These are phyloP conservation scores for Leishmania amazonensis DNA, from an alignment of 208 protist genomes.

Conservation along the genomic window DNA sequence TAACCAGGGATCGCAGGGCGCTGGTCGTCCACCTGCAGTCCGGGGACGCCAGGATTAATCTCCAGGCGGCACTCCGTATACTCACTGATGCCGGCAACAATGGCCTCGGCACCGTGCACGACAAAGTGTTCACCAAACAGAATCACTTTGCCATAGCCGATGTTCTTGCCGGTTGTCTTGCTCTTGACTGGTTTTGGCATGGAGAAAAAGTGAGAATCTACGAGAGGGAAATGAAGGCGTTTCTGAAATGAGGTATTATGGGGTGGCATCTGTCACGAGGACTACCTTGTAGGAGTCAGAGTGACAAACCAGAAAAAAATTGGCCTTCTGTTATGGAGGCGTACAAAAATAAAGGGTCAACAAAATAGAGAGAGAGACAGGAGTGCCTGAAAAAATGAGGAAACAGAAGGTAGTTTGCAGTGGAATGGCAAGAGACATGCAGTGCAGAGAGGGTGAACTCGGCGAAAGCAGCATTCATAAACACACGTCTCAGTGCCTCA, in stretches of 20 bases:
- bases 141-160: conserved; percentile 91
- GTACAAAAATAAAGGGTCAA: not conserved
- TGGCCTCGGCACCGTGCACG: conserved; percentile 80
- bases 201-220: not conserved
- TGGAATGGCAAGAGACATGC: not conserved
- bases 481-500: not conserved
- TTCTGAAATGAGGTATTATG: not conserved
- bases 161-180: conserved; percentile 48
- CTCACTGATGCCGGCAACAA: conserved; percentile 82
- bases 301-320: not conserved
- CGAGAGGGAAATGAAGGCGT: conserved; percentile 4
- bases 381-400: not conserved
- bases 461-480: not conserved
- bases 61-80: conserved; percentile 77
- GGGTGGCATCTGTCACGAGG: not conserved
- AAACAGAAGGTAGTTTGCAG: not conserved
- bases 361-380: not conserved
- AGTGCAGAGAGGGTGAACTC: not conserved
- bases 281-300: not conserved
- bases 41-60: conserved; percentile 36
- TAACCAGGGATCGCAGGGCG: conserved; percentile 82
- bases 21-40: conserved; percentile 65
- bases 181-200: conserved; percentile 46
- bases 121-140: conserved; percentile 95
- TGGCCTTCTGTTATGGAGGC: not conserved